A percentile compares a stretch with the other conserved stretches of the same genome.
phyloP scores from a whole-genome alignment of 345 rosid species.

The Clarkia xantiana region DNA sequence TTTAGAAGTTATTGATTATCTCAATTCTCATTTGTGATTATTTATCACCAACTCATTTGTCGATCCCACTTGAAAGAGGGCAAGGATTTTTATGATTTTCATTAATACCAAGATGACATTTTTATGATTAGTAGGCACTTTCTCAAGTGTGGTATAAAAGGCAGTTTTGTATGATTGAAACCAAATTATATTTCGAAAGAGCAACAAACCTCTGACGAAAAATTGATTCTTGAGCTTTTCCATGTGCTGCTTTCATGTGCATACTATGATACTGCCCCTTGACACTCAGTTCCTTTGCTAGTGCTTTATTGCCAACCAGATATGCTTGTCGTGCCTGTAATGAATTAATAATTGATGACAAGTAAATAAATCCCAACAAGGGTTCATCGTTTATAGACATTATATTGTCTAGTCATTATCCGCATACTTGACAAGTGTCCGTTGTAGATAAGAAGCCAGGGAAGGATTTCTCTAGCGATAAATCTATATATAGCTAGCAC shows the following conservation, averaged over 20 bases:
- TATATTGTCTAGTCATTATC: background rate
- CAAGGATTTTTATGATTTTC: too few species aligned
- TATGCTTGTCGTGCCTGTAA: slow-evolving; percentile 85
- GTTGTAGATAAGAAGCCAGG: too few species aligned
- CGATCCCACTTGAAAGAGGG: too few species aligned
- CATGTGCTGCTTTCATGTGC: slow-evolving; percentile 97
- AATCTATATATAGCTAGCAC: slow-evolving; percentile 10
- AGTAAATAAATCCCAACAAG: too few species aligned
- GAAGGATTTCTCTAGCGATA: background rate
- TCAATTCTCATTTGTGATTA: too few species aligned
- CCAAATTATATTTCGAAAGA: background rate
- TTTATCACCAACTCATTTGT: too few species aligned
- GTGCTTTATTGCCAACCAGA: slow-evolving; percentile 76
- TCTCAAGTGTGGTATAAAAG: too few species aligned
- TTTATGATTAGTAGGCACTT: too few species aligned
- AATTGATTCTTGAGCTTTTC: slow-evolving; percentile 89
- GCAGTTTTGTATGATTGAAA: too few species aligned
- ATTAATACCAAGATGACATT: too few species aligned
- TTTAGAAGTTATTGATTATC: too few species aligned
- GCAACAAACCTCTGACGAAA: slow-evolving; percentile 77
- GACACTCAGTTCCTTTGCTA: slow-evolving; percentile 83
- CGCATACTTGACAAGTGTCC: background rate
- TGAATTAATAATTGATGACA: too few species aligned
- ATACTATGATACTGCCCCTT: slow-evolving; percentile 85
- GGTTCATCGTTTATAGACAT: background rate